Evolutionary conservation across 2,329 filamentous ascomycete genomes (phyloP), one percentile per base, ranked within the genome.

Genomic region (Fusarium heterosporum): DNA sequence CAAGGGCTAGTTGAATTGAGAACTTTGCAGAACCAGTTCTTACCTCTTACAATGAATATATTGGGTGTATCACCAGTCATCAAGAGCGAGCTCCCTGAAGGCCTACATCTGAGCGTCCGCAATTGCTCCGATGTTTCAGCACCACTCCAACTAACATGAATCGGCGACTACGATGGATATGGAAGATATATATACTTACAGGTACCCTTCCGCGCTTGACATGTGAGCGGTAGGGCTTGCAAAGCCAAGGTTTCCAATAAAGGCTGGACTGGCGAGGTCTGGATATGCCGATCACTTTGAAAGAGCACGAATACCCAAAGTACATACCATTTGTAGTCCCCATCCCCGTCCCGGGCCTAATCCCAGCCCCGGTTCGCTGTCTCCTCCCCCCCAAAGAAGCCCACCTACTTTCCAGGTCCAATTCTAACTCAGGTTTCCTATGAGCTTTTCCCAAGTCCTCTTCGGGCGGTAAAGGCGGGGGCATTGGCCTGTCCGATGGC

Each of bases 381-480:
- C 42, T 56, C 46, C 47, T 47, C 57, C 62, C 61, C 53, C 61
- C 61, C 49, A 62, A 47, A 60, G 47, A 62, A 69, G 62, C 53
- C 66, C 66, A 69, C 66, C 65, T 69, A 62, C 59, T 55, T 69
- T 28, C 65, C 52, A 62, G 59, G 57, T 58, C 55, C 56, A 66
- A 32, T 55, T 69, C 66, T 61, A 66, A 56, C 49, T 68, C 52
- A 55, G 54, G 42, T 48, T 66, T 55, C 51, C 38, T 30, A 55
- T 57, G 60, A 59, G 55, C 40, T 53, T 61, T 63, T 55, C 58
- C 47, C 62, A 65, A 41, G 53, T 51, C 68, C 61, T 68, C 46
- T 64, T 66, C 61, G 48, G 65, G 71, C 71, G 69, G 69, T 70
- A 73, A 72, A 66, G 71, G 71, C 71, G 71, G 71, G 71, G 71